Conservation (phyloP, 441 rosid species). For the Gossypium schwendimanii region DNA sequence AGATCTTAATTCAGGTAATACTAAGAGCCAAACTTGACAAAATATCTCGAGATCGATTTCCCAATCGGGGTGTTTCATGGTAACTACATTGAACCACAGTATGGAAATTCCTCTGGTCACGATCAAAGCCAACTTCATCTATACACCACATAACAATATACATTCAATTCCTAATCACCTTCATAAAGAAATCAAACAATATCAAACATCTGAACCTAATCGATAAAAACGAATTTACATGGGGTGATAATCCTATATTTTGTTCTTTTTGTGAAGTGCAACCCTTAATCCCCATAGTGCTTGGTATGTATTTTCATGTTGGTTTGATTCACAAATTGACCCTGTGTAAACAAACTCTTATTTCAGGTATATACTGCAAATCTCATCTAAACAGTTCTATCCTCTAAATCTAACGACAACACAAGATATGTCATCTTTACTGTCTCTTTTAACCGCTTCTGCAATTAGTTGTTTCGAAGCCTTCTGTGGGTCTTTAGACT, state of each 20-base stretch:
- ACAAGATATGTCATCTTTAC: slow-evolving; percentile 87
- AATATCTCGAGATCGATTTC: too few species aligned
- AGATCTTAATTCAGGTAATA: background rate
- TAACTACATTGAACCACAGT: background rate
- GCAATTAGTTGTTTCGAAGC: slow-evolving; percentile 77
- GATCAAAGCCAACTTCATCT: slow-evolving; percentile 21
- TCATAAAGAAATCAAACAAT: slow-evolving; percentile 35
- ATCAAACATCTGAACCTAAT: slow-evolving; percentile 28
- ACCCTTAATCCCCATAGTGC: background rate
- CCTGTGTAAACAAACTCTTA: slow-evolving; percentile 23
- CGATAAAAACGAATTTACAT: slow-evolving; percentile 25
- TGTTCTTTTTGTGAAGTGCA: background rate
- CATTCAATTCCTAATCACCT: slow-evolving; percentile 19
- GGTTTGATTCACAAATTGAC: slow-evolving; percentile 20
- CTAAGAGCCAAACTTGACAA: background rate
- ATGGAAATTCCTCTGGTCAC: background rate
- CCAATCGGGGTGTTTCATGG: background rate
- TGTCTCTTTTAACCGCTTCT: slow-evolving; percentile 65
- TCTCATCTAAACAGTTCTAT: slow-evolving; percentile 21
- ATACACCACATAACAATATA: slow-evolving; percentile 17
- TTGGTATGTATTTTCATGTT: slow-evolving; percentile 8
- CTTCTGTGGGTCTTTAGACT: slow-evolving; percentile 65
- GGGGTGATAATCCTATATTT: background rate
- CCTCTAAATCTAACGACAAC: slow-evolving; percentile 67
- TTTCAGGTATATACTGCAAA: slow-evolving; percentile 25